A percentile compares a stretch with the other conserved stretches of the same genome.
phyloP scores from a whole-genome alignment of 345 rosid species.

The Excoecaria cochinchinensis region DNA sequence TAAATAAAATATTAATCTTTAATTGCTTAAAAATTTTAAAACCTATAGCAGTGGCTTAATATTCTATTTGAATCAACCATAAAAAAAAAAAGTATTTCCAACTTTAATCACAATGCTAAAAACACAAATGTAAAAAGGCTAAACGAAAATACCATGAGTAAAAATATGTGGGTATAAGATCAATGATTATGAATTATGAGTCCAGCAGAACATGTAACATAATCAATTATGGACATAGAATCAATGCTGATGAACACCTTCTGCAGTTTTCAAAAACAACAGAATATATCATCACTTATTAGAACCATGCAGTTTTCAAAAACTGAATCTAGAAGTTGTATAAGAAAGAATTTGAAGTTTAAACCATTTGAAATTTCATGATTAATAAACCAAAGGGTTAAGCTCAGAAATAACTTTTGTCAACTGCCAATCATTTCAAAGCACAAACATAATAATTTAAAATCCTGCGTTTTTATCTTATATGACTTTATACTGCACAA shows the following conservation, averaged over 20 bases:
- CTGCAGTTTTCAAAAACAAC: no score
- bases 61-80: background rate
- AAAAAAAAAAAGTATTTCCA: background rate
- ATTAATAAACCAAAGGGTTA: background rate
- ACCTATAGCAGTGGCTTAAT: background rate
- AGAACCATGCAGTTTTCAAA: background rate
- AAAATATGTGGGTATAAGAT: no score
- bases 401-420: background rate
- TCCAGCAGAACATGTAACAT: no score
- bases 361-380: background rate
- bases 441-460: background rate
- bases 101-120: background rate
- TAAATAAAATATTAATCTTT: background rate
- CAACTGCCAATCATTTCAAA: background rate
- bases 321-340: background rate
- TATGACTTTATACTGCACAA: background rate
- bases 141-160: no score
- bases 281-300: no score
- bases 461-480: background rate
- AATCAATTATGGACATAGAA: no score
- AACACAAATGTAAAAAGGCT: background rate
- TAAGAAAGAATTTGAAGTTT: background rate
- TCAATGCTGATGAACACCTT: no score
- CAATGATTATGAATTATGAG: no score
- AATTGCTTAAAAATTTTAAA: background rate